phyloP scores from a whole-genome alignment of 2,329 filamentous ascomycete genomes.

The Monilinia polystroma region DNA sequence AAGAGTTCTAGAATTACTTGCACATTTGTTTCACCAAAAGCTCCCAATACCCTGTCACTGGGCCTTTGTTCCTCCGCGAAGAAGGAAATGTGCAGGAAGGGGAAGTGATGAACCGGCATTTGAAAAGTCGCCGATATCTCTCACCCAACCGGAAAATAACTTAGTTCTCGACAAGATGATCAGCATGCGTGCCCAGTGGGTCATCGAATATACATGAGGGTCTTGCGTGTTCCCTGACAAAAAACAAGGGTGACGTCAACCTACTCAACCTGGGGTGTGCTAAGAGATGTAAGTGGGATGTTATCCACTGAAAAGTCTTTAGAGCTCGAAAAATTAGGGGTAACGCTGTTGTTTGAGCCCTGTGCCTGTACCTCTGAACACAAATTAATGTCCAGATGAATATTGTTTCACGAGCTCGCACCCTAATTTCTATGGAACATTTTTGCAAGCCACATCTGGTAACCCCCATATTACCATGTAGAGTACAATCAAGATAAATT shows the following conservation, averaged over 20 bases:
- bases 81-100: not conserved
- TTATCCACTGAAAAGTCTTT: not conserved
- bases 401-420: slow-evolving; percentile 1
- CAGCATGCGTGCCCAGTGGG: not conserved
- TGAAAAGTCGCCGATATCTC: not conserved
- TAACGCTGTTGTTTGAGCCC: slow-evolving; percentile 1
- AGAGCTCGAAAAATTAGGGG: not conserved
- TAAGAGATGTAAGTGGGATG: not conserved
- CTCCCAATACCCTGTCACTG: not conserved
- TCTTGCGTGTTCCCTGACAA: not conserved
- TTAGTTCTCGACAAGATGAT: not conserved
- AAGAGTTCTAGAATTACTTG: not conserved
- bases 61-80: not conserved
- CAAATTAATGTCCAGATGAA: slow-evolving; percentile 4
- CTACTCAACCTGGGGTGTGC: slow-evolving; percentile 2
- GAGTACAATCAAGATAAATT: not conserved
- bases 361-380: not conserved
- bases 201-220: not conserved
- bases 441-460: not conserved
- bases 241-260: not conserved
- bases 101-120: not conserved
- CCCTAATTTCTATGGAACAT: not conserved
- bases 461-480: not conserved
- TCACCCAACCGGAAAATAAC: not conserved
- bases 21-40: slow-evolving; percentile 8